Evolutionary conservation across 768 basidiomycete species (phyloP), one percentile per base, ranked within the genome.

Genomic region (Kondoa malvinella): DNA sequence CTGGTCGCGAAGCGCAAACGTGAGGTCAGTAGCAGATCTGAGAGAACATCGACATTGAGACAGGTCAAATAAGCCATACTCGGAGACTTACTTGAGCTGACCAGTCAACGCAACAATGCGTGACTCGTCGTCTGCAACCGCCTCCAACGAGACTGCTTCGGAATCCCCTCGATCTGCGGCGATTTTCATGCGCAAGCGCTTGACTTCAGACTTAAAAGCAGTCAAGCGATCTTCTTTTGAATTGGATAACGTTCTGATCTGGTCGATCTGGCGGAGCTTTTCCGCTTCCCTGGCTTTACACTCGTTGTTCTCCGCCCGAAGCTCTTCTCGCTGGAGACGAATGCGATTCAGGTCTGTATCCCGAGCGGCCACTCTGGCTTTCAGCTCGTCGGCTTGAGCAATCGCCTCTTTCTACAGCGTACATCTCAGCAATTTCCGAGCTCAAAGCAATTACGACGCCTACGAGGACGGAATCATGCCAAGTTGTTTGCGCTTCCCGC

Each of bases 91-190:
- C 40, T 64, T 56, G 32, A 75, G 57, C n/a, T 72, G 64, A 3
- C 63, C 33, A 17, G 65, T 66, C 4, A 75, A 69, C 30, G 84
- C 81, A 21, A 83, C 82, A 3, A 81, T 74, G 67, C 78, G 78
- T 29, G 76, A 76, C 30, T 72, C 73, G 62, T 76, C 75, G 31
- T 74, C 73, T 0, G 56, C 56, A 4, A 56, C 40, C 3, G 57
- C 57, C 21, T 61, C 16, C 30, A 89, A 89, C 2, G 78, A 77
- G 76, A 92, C 80, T 34, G 90, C 79, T 62, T 89, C 86, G 69
- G 84, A 83, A 27, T 87, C 81, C 3, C 86, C 84, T 1, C 82
- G 80, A 30, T 84, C 78, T 0, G 89, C 88, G 25, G 88, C 90
- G n/a, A 92, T 78, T 32, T 83, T 82, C 17, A 86, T 81, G 76